Evolutionary conservation across 805 yeast genomes (phyloP), one percentile per base, ranked within the genome.

Genomic region (Pichia eremophila): DNA sequence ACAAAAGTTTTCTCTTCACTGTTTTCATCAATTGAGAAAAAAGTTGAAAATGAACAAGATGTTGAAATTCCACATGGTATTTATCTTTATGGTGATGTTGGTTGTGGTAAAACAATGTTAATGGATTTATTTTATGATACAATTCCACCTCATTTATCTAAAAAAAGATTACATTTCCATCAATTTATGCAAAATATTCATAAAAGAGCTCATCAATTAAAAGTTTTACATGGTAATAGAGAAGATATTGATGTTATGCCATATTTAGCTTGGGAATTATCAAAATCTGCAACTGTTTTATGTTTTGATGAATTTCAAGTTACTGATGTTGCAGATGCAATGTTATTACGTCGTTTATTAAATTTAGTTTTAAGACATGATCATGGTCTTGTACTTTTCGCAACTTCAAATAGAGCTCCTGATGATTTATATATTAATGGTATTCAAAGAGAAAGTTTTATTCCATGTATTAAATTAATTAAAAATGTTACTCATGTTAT

Each of bases 261-360:
- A 2, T 64, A 79, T 34, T 67, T 89, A 35, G 96, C 97, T 0
- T 80, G 82, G 51, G 95, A 87, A 57, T 78, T 93, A 47, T 85
- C 97, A 1, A 75, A 75, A 52, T 71, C 74, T 44, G 74, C 93
- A 5, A 83, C 91, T 1, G 79, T 93, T 1, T 65, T 93, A 50
- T 93, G 99, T 64, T 87, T 93, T 62, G 99, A 93, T 67, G 99
- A 93, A 67, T 91, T 93, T 61, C 98, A 93, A 66, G 99, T 93
- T 40, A 88, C 96, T 0, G 99, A 93, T 64, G 97, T 93, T 31
- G 99, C 98, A 0, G 99, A 93, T 65, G 99, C 99, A 2, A 93
- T 93, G 98, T 72, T 93, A 34, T 71, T 93, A 40, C 77, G 99
- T 53, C 72, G 96, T 44, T 68, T 90, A 38, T 60, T 87, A 39